These are phyloP conservation scores for Plasmodium gaboni DNA, from an alignment of 169 alveolate genomes.

Conservation along the genomic window DNA sequence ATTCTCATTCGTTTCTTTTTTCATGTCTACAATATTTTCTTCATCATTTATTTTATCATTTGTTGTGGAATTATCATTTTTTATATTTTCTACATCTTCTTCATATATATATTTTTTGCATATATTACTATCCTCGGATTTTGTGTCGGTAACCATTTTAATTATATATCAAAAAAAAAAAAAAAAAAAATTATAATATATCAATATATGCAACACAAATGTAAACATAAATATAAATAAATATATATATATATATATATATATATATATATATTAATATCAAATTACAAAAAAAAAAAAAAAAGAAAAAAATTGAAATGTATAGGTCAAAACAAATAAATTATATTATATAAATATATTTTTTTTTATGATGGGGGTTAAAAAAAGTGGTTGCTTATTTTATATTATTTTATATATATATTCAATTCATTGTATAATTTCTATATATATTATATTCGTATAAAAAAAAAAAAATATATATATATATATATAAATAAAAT, in stretches of 20 bases:
- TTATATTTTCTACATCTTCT: conserved; percentile 9
- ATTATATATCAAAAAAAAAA: neutral
- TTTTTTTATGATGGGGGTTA: no score
- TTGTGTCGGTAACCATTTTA: conserved; percentile 16
- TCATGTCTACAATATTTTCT: conserved; percentile 12
- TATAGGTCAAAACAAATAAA: neutral
- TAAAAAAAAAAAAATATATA: no score
- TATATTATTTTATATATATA: no score
- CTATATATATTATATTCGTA: no score
- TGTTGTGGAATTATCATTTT: conserved; percentile 4
- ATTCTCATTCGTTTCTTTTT: conserved; percentile 18
- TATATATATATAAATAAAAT: no score
- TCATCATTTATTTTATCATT: conserved; percentile 21
- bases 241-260: neutral
- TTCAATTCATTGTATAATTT: no score
- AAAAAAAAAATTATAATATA: no score
- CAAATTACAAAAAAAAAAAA: neutral
- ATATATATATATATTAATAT: neutral
- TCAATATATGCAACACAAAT: no score
- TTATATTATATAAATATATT: no score
- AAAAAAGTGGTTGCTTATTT: no score
- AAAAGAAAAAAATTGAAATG: neutral
- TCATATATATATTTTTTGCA: conserved; percentile 17
- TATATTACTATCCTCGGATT: neutral
- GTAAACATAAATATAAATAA: no score